A percentile compares a stretch with the other conserved stretches of the same genome.
Conservation (phyloP, 306 rosid genomes). For the Malus fusca region DNA sequence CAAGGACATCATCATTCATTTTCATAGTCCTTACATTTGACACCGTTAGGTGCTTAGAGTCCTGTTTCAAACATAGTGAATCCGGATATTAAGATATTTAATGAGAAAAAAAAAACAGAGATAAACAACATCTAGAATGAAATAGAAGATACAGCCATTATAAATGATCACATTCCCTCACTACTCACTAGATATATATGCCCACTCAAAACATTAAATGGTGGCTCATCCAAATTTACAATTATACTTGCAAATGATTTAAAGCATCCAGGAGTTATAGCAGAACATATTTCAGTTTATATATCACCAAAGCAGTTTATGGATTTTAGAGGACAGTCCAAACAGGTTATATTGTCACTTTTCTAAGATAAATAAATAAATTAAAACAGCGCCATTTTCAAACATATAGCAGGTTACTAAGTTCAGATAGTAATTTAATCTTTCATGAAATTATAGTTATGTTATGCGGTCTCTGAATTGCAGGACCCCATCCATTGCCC, state of each 20-base stretch:
- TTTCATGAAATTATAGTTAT: too few species aligned
- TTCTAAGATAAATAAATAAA: neutral
- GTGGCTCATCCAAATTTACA: neutral
- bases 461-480: too few species aligned
- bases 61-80: constrained; percentile 36
- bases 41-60: constrained; percentile 48
- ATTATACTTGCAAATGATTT: neutral
- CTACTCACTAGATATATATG: neutral
- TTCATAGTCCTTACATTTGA: constrained; percentile 68
- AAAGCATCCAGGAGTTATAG: neutral
- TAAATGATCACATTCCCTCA: neutral
- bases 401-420: too few species aligned
- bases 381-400: too few species aligned
- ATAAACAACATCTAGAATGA: neutral
- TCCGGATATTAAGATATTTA: neutral
- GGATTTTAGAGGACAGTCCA: neutral
- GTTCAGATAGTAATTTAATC: too few species aligned
- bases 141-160: neutral
- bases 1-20: constrained; percentile 84
- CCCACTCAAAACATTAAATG: neutral
- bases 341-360: neutral
- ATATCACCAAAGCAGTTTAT: neutral
- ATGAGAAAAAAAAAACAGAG: neutral
- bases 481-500: too few species aligned
- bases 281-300: neutral